Base-by-base conservation (phyloP, 371 early-diverging fungal species). In the Sporodiniella umbellata region DNA sequence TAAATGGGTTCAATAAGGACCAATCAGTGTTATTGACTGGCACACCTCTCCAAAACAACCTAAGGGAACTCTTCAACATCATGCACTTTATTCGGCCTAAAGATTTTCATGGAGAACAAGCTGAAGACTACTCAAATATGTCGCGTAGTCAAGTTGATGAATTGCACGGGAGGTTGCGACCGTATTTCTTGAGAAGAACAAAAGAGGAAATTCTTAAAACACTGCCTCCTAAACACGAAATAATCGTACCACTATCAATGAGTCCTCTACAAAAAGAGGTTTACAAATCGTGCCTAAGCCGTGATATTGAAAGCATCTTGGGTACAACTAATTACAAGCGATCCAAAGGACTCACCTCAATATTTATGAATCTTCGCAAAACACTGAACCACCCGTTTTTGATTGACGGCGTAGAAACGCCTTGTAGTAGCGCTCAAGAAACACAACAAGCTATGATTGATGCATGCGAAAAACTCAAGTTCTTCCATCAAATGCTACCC, bases 151-250 rank as follows among this genome's bases (percentile, higher is more conserved):
- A 54, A 12, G 62, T 75, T 15, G 68, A 64, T 25, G 64, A 69
- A 12, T 35, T 75, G 7, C 75, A 75, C 42, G 46, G 50, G 3
- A 55, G 64, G 17, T 60, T 94, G 26, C 63, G 78, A 42, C 95
- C 95, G n/a, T 90, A 93, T 66, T 87, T 99, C 48, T 64, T 99
- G 58, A 74, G 99, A 46, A 75, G 99, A 47, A 88, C 94, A 22
- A 99, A 98, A 64, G 77, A 78, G 45, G 81, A 92, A 26, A 93
- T 95, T 0, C 71, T 93, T 26, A 78, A 79, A n/a, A 62, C 69
- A 48, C 64, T 99, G 4, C 99, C 99, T 2, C 89, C 92, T 19
- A 98, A 96, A 71, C 72, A 78, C 33, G 96, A 95, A 51, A 64
- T 89, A 3, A 84, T 95, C 45, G 85, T 96, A 10, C 95, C 93